Evolutionary conservation across 2,329 filamentous ascomycete genomes (phyloP).

Genomic region (Ophiostoma triangulosporum): DNA sequence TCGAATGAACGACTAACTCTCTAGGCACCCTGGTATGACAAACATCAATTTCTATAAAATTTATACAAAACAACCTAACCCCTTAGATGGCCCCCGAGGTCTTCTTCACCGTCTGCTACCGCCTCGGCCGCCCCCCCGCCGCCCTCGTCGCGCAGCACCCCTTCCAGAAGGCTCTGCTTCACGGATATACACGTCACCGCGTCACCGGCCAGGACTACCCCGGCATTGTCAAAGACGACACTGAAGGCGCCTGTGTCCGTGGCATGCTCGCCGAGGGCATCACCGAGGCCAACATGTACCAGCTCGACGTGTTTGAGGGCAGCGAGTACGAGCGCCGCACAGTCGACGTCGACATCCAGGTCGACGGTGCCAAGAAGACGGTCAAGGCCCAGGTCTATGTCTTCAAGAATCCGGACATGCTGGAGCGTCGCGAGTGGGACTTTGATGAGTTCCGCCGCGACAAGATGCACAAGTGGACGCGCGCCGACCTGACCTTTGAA

Average conservation of each 20-base stretch:
- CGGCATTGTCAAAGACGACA: slow-evolving; percentile 46
- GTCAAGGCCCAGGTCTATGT: slow-evolving; percentile 47
- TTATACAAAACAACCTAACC: not conserved
- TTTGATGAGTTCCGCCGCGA: slow-evolving; percentile 69
- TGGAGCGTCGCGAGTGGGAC: slow-evolving; percentile 77
- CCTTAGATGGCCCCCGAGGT: slow-evolving; percentile 67
- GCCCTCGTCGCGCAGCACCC: slow-evolving; percentile 41
- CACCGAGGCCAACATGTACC: slow-evolving; percentile 59
- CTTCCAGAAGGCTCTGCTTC: slow-evolving; percentile 63
- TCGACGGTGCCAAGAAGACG: not conserved
- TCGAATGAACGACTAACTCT: slow-evolving; percentile 1
- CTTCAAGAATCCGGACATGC: slow-evolving; percentile 32
- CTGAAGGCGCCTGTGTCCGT: slow-evolving; percentile 44
- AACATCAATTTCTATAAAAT: not conserved
- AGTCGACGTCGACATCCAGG: slow-evolving; percentile 30
- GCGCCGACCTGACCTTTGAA: slow-evolving; percentile 34
- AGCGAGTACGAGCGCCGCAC: slow-evolving; percentile 50
- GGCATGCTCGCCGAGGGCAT: slow-evolving; percentile 69
- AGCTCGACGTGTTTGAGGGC: slow-evolving; percentile 76
- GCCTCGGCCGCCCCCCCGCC: slow-evolving; percentile 33
- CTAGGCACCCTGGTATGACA: slow-evolving; percentile 26
- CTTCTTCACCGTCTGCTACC: slow-evolving; percentile 74
- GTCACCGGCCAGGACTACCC: slow-evolving; percentile 67
- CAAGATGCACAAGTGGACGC: slow-evolving; percentile 46
- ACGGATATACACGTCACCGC: slow-evolving; percentile 55